Percentiles rank a stretch among this genome's conserved stretches.
These are phyloP conservation scores for Sphagnum fallax DNA, from an alignment of 228 moss, liverwort and hornwort genomes.

Conservation along the genomic window DNA sequence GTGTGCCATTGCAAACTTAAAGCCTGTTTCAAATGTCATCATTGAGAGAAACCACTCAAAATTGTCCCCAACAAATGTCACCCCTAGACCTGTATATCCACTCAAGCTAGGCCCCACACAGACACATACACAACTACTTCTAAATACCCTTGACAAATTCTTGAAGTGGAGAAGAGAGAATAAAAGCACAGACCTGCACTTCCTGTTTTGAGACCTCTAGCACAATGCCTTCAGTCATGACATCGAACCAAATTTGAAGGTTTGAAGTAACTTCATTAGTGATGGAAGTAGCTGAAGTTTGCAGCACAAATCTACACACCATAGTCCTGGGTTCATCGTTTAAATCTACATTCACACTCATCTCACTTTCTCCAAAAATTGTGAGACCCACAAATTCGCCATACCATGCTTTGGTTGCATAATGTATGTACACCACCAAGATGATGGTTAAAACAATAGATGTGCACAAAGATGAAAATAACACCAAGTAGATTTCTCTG, in stretches of 20 bases:
- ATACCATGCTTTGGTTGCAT: conserved; percentile 99
- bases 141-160: no score
- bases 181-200: conserved; percentile 50
- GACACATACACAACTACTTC: no score
- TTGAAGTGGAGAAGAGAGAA: neutral
- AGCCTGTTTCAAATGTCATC: no score
- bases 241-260: conserved; percentile 91
- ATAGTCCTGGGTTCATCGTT: conserved; percentile 95
- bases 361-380: conserved; percentile 93
- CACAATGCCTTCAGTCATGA: conserved; percentile 75
- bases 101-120: no score
- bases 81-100: no score
- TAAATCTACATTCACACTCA: conserved; percentile 74
- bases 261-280: conserved; percentile 83
- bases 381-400: conserved; percentile 95
- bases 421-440: conserved; percentile 52
- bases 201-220: conserved; percentile 83
- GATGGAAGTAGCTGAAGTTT: conserved; percentile 74
- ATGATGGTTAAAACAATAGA: no score
- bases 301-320: conserved; percentile 93
- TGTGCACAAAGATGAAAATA: no score
- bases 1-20: no score
- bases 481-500: no score
- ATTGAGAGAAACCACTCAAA: no score
- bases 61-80: no score